Evolutionary conservation across 352 stramenopile genomes (phyloP), one percentile per base, ranked within the genome.

Genomic region (Thalassiosira exigua): DNA sequence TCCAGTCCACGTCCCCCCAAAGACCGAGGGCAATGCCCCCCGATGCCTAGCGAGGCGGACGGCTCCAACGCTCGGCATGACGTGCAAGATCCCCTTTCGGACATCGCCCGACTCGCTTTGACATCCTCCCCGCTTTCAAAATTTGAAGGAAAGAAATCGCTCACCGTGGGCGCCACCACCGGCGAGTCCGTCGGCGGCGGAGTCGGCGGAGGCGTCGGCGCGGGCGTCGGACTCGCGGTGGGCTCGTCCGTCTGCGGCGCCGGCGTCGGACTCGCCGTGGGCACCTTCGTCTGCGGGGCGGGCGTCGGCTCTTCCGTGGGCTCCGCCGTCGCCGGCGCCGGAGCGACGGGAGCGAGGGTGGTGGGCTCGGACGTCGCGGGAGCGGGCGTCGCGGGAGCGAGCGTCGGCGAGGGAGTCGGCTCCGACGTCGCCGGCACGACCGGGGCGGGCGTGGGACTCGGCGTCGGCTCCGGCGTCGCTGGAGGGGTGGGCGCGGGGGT

Each of bases 251-350:
- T 67, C 21, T 7, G 7, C 36, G 66, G 51, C 17, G 57, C 22
- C 51, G 19, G 22, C 1, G 64, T 68, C 19, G 66, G 66, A 1
- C 58, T 72, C 50, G 14, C 50, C 22, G 50, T 57, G 50, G 50
- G 50, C 50, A 7, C 50, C 50, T 27, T 33, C 50, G 50, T n/a
- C n/a, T n/a, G n/a, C n/a, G n/a, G n/a, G n/a, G n/a, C n/a, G n/a
- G n/a, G n/a, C n/a, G n/a, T 57, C 5, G 50, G 50, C 17, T 33
- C 50, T 14, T 33, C 50, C 5, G 50, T 57, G 22, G 50, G 50
- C 50, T 27, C 22, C 22, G 5, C 22, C 50, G 50, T 57, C 7
- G 17, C 50, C 22, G 36, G 36, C 36, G 50, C 50, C 50, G n/a
- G n/a, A n/a, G 50, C 50, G 7, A 57, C 50, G 50, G 50, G 50